A percentile compares a stretch with the other conserved stretches of the same genome.
These are phyloP conservation scores for Phytopythium litorale DNA, from an alignment of 352 stramenopile genomes.

Conservation along the genomic window DNA sequence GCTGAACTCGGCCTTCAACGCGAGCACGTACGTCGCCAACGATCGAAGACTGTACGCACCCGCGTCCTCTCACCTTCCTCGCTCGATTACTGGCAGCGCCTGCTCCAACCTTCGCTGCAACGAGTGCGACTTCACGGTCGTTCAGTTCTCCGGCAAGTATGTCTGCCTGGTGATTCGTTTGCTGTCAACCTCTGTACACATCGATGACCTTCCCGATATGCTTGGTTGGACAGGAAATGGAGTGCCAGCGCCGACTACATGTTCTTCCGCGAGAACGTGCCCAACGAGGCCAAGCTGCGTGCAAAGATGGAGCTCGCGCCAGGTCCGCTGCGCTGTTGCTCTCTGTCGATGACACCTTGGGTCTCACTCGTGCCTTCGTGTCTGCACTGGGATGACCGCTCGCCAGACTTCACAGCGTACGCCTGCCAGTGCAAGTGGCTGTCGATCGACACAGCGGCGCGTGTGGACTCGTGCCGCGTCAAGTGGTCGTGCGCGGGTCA, in stretches of 20 bases:
- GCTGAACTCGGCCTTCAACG: constrained; percentile 51
- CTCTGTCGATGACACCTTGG: not conserved
- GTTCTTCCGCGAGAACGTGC: constrained; percentile 82
- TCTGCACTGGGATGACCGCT: not conserved
- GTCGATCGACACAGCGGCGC: constrained; percentile 46
- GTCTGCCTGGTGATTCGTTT: constrained; percentile 1
- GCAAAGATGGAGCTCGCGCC: constrained; percentile 53
- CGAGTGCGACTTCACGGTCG: constrained; percentile 77
- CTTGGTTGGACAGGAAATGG: constrained; percentile 47
- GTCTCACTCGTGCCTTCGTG: not conserved
- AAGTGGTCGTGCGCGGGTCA: constrained; percentile 76
- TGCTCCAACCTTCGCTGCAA: constrained; percentile 80
- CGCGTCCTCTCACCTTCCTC: not conserved
- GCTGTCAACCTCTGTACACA: not conserved
- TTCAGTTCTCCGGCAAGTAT: constrained; percentile 72
- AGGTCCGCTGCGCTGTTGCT: constrained; percentile 20
- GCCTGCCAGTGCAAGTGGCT: constrained; percentile 84
- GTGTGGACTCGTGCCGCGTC: constrained; percentile 45
- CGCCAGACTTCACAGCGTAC: constrained; percentile 51
- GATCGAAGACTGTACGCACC: not conserved
- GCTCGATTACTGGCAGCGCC: constrained; percentile 18
- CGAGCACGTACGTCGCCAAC: constrained; percentile 29
- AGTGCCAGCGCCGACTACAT: constrained; percentile 71
- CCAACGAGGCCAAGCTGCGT: constrained; percentile 61
- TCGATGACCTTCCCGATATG: not conserved